These are phyloP conservation scores for Chlamydomonas eustigma DNA, from an alignment of 139 green algal species.

Conservation along the genomic window DNA sequence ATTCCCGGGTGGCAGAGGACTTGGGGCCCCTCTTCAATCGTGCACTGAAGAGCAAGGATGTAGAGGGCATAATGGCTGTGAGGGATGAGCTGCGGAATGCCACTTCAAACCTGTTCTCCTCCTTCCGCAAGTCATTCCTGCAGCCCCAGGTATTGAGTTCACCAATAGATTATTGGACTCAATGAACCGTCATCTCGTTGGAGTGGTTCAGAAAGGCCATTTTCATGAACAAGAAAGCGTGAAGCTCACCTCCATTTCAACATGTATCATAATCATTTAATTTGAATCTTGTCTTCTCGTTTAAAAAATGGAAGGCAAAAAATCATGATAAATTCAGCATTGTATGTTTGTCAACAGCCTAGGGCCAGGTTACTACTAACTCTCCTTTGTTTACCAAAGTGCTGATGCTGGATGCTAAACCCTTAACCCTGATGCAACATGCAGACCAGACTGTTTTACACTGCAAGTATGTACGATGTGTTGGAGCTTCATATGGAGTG, in stretches of 20 bases:
- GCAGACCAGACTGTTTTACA: not conserved
- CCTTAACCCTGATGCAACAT: not conserved
- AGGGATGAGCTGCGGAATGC: not conserved
- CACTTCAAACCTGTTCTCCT: not conserved
- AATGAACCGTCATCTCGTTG: too few species aligned
- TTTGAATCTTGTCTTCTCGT: not conserved
- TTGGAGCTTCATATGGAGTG: slow-evolving; percentile 13
- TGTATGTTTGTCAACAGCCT: not conserved
- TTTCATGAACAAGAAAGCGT: too few species aligned
- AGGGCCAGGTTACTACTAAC: not conserved
- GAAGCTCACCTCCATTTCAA: too few species aligned
- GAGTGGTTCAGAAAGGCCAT: too few species aligned
- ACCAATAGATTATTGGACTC: not conserved
- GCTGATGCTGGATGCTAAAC: not conserved
- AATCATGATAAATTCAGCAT: not conserved
- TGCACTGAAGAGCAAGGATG: not conserved
- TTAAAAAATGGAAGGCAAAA: not conserved
- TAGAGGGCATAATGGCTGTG: not conserved
- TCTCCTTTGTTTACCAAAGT: not conserved
- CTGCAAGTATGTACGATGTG: slow-evolving; percentile 6
- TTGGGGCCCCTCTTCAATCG: slow-evolving; percentile 11
- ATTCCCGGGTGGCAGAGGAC: slow-evolving; percentile 14
- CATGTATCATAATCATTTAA: slow-evolving; percentile 1
- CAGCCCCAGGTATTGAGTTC: not conserved
- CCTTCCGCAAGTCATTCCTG: not conserved